Base-by-base conservation (phyloP, 345 rosid genomes). In the Abelmoschus esculentus region DNA sequence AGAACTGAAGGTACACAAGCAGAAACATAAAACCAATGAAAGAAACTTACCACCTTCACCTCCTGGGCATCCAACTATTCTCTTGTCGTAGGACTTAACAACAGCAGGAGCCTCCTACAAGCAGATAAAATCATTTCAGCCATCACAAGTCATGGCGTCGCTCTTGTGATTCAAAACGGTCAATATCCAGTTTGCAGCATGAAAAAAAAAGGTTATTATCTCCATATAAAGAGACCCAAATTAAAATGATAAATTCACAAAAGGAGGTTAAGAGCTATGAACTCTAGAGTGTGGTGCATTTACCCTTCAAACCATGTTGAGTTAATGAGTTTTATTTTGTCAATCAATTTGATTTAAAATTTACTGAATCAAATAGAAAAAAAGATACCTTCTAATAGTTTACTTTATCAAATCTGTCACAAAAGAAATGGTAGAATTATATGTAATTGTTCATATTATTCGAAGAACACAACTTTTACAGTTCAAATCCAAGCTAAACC, bases 51-150 rank as follows among this genome's bases (percentile, higher is more conserved):
- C 93, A 60, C 87, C 96, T 84, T 84, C 93, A 65, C 85, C 97
- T 52, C 96, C 96, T 10, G 92, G 93, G 78, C 93, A 92, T 71
- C 98, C 96, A 70, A 89, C 89, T 72, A 86, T 85, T 88, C 98
- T 88, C 85, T 78, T 85, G 83, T 86, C 89, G 62, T 83, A 83
- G 11, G 98, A 88, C 83, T 84, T 76, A 50, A 92, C 55, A 26
- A 92, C 84, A 38, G 92, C 92, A 9, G 97, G 96, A 54, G 83
- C 80, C 78, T 86, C 96, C 96, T 92, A 68, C 70, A 64, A 36
- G 47, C 53, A 71, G 49, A 49, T 7, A 71, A 71, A 74, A 44
- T 17, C 9, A 63, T 14, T 26, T 40, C 62, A 7, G 28, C 36
- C 17, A 52, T 26, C 52, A 71, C 50, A 13, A 32, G 17, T 11